Evolutionary conservation across 768 basidiomycete genomes (phyloP), one percentile per base, ranked within the genome.

Genomic region (Kwoniella shandongensis): DNA sequence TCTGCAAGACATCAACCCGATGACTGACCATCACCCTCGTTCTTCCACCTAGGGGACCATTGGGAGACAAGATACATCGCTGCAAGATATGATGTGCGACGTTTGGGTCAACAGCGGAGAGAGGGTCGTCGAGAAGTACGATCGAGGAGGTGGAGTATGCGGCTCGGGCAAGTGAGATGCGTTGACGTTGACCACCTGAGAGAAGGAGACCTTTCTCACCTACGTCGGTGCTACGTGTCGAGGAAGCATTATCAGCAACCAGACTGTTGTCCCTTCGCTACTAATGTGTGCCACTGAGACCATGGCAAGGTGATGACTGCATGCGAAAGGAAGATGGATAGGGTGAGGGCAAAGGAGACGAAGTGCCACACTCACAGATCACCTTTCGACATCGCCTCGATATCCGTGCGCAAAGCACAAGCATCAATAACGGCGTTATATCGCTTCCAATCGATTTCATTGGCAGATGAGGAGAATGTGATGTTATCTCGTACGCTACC

Each of bases 91-190:
- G 79, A 62, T 84, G 84, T 10, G 86, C 85, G 4, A 89, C 88
- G 62, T 87, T 84, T 0, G 87, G 83, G 61, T 90, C 88, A 7
- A 90, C 85, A 0, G 88, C 88, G 32, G 85, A 84, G 8, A 96
- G 79, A 2, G 76, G 76, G 44, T 76, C 75, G 44, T 76, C 76
- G 4, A 77, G 59, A 4, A 76, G 59, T 2, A 75, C 64, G 20
- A 77, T 58, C 7, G 70, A 65, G 22, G 60, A 54, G 10, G 44
- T 25, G 27, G 62, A 56, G 41, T 71, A 72, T 8, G 65, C 70
- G 2, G 73, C 65, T 30, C 73, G 59, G 10, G 70, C 72, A 8
- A 76, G 49, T 32, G 67, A 70, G 17, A 73, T 57, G 49, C 73
- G 61, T 42, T 69, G 68, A 20, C 70, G 60, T 47, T 76, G 76